A percentile compares a stretch with the other conserved stretches of the same genome.
Evolutionary conservation across 2,329 filamentous ascomycete species (phyloP).

Genomic region (Scytalidium sp.): DNA sequence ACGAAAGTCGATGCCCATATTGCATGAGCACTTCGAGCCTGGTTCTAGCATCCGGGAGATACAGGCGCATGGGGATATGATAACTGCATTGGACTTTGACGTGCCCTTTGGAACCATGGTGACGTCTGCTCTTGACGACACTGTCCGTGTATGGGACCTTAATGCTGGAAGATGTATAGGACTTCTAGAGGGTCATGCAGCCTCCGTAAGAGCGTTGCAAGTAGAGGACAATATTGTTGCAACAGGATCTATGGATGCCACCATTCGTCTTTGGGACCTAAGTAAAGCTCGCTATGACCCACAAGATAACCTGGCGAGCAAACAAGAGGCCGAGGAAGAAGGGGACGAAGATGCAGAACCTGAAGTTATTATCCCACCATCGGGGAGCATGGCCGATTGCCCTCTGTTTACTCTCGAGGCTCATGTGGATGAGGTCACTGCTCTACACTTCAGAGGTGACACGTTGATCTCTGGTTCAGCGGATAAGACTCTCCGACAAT

Average conservation of each 20-base stretch:
- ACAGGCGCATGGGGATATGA: conserved; percentile 80
- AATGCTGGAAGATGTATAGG: conserved; percentile 92
- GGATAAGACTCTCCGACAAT: conserved; percentile 95
- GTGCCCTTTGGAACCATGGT: conserved; percentile 96
- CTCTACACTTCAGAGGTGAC: conserved; percentile 84
- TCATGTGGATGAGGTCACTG: conserved; percentile 92
- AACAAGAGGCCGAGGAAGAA: conserved; percentile 60
- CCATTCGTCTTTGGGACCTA: conserved; percentile 91
- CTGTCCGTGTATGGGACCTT: conserved; percentile 93
- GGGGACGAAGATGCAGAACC: conserved; percentile 71
- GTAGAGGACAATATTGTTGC: conserved; percentile 95
- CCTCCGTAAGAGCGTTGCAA: conserved; percentile 87
- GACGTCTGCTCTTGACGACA: conserved; percentile 87
- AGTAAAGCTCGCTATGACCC: conserved; percentile 84
- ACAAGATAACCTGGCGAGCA: conserved; percentile 45
- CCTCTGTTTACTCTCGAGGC: conserved; percentile 84
- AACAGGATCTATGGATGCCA: conserved; percentile 92
- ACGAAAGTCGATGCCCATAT: conserved; percentile 84
- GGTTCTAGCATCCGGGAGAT: conserved; percentile 87
- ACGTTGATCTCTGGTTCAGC: conserved; percentile 92
- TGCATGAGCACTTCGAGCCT: conserved; percentile 92
- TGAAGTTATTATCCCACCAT: conserved; percentile 64
- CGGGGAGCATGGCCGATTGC: conserved; percentile 84
- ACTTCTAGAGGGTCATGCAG: conserved; percentile 87
- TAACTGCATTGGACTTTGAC: conserved; percentile 93